Evolutionary conservation across 2,329 filamentous ascomycete genomes (phyloP), one percentile per base, ranked within the genome.

Genomic region (Aspergillus sp.): DNA sequence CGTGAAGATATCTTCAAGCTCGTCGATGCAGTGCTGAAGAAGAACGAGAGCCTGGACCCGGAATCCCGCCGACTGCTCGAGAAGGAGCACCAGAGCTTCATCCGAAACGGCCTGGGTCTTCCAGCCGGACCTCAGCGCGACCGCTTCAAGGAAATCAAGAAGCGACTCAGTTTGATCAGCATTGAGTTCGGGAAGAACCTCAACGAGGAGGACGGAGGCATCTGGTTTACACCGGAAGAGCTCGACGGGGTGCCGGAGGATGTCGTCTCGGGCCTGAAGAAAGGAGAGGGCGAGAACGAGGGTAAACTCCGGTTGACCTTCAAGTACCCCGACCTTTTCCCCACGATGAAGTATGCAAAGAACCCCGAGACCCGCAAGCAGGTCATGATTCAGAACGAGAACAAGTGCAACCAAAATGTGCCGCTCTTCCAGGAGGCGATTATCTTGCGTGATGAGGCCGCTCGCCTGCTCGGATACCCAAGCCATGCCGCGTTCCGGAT

Each of bases 101-200:
- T 82, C 39, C 75, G 77, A 6, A 80, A 80, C 59, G 80, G 80
- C 9, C 63, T 82, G 45, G 77, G 76, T 23, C 65, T 82, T 17
- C 78, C 79, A 1, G 76, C 74, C 3, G 80, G 80, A 0, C 75
- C 77, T 3, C 70, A 77, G 68, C 72, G 79, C 24, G 77, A 79
- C 59, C 74, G 80, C 23, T 82, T 81, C 73, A 81, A 80, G 73
- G 78, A 81, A 60, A 81, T 80, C 67, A 80, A 81, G 72, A 79
- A 79, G 69, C 70, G 79, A 49, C 65, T 82, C 43, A 80, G 77
- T 61, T 72, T 79, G 66, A 68, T 82, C 47, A 73, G 74, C 60
- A 80, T 80, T 57, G 73, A 78, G 56, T 82, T 82, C 66, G 75
- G 78, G 66, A 80, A 80, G 69, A 82, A 80, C 63, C 60, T 82